Conservation (phyloP, 345 rosid species). For the Toxicodendron radicans region DNA sequence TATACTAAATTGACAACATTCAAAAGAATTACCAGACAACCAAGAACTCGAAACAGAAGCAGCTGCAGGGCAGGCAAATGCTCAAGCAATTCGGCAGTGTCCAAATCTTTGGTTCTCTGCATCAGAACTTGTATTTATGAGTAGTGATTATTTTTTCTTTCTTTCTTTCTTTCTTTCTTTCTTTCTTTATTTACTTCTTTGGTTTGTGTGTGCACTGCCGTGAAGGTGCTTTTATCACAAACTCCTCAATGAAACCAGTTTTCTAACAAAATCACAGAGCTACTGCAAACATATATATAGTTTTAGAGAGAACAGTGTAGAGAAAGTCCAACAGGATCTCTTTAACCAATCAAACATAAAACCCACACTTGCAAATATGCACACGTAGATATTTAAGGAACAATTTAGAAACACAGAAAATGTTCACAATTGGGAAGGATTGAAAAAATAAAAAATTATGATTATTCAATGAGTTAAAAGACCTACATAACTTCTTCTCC, state of each 20-base stretch:
- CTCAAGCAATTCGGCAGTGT: constrained; percentile 80
- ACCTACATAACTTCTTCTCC: background rate
- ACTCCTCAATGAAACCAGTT: background rate
- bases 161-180: background rate
- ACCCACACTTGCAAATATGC: constrained; percentile 1
- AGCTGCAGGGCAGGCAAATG: constrained; percentile 92
- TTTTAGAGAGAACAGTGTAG: background rate
- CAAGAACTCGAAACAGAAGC: constrained; percentile 90
- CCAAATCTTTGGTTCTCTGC: constrained; percentile 93
- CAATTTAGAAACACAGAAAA: background rate
- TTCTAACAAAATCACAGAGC: constrained; percentile 1
- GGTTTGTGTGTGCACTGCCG: background rate
- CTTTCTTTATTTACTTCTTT: too few species aligned
- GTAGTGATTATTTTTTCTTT: background rate
- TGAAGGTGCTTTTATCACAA: background rate
- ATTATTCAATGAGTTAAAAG: background rate
- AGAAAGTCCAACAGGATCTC: background rate
- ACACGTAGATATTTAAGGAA: background rate
- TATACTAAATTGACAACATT: background rate
- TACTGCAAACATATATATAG: background rate
- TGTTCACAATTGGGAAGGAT: background rate
- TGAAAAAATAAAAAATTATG: background rate
- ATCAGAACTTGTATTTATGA: constrained; percentile 9
- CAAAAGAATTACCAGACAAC: constrained; percentile 70
- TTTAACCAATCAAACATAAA: background rate